Base-by-base conservation (phyloP, 1,284 basidiomycete species). In the Ustilago trichophora region DNA sequence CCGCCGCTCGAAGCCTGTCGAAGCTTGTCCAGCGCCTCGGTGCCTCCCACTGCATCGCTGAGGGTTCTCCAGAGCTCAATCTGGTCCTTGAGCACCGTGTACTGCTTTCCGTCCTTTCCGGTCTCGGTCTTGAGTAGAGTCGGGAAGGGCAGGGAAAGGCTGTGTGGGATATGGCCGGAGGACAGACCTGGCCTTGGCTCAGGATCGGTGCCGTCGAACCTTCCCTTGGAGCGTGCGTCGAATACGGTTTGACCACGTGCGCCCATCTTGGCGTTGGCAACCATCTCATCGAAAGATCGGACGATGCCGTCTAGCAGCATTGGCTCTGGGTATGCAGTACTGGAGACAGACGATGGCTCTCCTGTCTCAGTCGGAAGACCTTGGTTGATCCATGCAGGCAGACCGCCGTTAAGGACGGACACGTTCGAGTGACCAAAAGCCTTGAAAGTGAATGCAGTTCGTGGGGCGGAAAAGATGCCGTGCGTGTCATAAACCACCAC, bases 121-220 rank as follows among this genome's bases (percentile, higher is more conserved):
- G 81, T 80, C 43, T 51, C 76, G 31, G 57, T 65, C 70, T 87
- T 83, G 52, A 98, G 85, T 78, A 98, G 90, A 11, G 84, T 69
- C 54, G 85, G 87, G 84, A 97, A 98, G 2, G 95, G 92, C 15
- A 98, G 84, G 0, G 91, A 91, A 71, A 88, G 84, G 0, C 93
- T 91, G 81, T 89, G 83, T 0, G 95, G 95, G 60, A 98, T 95
- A 82, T 98, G 96, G 0, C 96, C 96, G 0, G 91, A 92, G 9
- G 91, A 87, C 42, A 98, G 85, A 8, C 89, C 90, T 2, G 91
- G 87, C 16, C 95, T 87, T 5, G 96, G 96, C 82, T 99, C 96
- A 7, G 93, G 90, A 40, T 89, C 89, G 24, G 85, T 85, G 21
- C 94, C 95, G 31, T 78, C 67, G 60, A 80, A 83, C 90, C 90